These are phyloP conservation scores for Erodium maritimum DNA, from an alignment of 345 rosid genomes.

Conservation along the genomic window DNA sequence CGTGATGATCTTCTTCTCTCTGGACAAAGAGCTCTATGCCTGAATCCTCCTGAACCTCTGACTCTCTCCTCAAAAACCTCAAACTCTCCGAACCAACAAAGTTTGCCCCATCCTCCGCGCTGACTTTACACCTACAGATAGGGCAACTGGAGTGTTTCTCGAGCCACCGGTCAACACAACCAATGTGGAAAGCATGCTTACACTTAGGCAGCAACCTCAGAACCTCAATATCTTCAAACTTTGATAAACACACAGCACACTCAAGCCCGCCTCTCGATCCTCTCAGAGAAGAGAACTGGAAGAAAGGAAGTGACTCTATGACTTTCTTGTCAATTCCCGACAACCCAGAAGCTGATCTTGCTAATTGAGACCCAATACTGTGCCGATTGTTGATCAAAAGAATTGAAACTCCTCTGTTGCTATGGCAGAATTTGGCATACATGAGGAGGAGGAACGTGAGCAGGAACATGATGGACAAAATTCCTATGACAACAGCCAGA, in stretches of 20 bases:
- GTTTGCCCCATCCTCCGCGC: not conserved
- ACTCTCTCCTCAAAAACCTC: not conserved
- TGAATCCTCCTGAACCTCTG: not conserved
- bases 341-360: not conserved
- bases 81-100: not conserved
- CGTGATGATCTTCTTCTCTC: conserved; percentile 1
- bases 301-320: conserved; percentile 8
- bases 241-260: conserved; percentile 7
- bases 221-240: conserved; percentile 6
- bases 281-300: conserved; percentile 5
- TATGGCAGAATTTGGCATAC: conserved; percentile 53
- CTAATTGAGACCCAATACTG: not conserved
- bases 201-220: conserved; percentile 10
- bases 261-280: conserved; percentile 6
- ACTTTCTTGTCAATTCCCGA: conserved; percentile 6
- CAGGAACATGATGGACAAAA: conserved; percentile 46
- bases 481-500: conserved; percentile 57
- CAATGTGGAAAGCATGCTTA: conserved; percentile 4
- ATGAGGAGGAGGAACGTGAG: conserved; percentile 43
- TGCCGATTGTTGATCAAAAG: not conserved
- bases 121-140: conserved; percentile 1
- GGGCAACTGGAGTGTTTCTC: conserved; percentile 7
- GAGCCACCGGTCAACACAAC: conserved; percentile 8
- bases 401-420: not conserved
- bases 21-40: not conserved